Evolutionary conservation across 164 flowering plant species (phyloP).

Genomic region (Paratinospora sagittata): DNA sequence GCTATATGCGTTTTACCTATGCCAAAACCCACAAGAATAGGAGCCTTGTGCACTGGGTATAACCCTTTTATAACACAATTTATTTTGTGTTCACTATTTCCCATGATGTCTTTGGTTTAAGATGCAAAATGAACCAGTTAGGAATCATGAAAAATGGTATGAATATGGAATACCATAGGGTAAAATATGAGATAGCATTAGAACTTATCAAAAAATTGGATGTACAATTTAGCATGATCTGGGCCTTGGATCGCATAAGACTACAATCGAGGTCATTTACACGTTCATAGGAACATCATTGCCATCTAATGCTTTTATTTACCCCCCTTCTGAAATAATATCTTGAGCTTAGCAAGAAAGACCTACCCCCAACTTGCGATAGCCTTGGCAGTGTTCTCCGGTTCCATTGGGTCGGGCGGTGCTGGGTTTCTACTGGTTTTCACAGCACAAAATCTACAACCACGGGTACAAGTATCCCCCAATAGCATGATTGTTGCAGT

Average conservation of each 20-base stretch:
- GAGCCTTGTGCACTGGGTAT: too few species aligned
- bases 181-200: background rate
- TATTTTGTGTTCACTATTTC: background rate
- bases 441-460: constrained; percentile 96
- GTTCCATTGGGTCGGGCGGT: constrained; percentile 94
- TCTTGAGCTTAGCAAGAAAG: background rate
- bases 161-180: background rate
- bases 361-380: constrained; percentile 92
- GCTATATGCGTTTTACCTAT: too few species aligned
- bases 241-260: too few species aligned
- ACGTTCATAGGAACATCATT: too few species aligned
- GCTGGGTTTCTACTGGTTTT: constrained; percentile 87
- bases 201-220: background rate
- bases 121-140: background rate
- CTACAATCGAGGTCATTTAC: too few species aligned
- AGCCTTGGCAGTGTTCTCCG: constrained; percentile 83
- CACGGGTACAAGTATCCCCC: constrained; percentile 96
- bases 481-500: constrained; percentile 96
- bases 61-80: too few species aligned
- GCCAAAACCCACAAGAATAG: too few species aligned
- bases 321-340: background rate
- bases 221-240: background rate
- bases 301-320: background rate
- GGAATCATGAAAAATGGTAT: background rate
- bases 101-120: background rate